A percentile compares a stretch with the other conserved stretches of the same genome.
These are phyloP conservation scores for Lasiosphaeria ovina DNA, from an alignment of 495 filamentous ascomycete genomes.

Conservation along the genomic window DNA sequence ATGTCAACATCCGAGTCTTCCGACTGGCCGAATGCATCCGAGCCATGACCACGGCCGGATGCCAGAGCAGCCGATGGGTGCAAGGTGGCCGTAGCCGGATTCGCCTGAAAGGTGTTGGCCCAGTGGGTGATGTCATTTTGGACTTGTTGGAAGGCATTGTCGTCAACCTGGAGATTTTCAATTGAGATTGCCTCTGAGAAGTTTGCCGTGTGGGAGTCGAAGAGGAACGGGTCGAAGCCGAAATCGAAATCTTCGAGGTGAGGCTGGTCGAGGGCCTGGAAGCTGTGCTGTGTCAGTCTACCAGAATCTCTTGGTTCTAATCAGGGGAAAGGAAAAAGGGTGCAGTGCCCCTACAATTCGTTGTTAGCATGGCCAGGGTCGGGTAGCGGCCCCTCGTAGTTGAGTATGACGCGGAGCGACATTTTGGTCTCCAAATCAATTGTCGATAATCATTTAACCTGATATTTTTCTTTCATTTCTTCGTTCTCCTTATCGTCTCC, in stretches of 20 bases:
- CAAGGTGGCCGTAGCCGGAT: background rate
- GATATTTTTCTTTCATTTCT: too few relatives aligned
- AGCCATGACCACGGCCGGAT: background rate
- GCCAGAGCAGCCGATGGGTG: background rate
- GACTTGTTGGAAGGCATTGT: background rate
- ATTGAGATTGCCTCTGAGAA: background rate
- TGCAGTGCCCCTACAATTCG: background rate
- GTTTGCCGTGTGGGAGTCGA: background rate
- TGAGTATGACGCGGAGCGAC: slow-evolving; percentile 1
- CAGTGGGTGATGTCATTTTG: background rate
- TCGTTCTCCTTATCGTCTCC: too few relatives aligned
- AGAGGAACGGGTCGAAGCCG: background rate
- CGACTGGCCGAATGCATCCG: background rate
- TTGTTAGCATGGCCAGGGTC: background rate
- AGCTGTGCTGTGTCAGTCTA: too few relatives aligned
- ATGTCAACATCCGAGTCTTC: slow-evolving; percentile 5
- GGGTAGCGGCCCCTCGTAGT: background rate
- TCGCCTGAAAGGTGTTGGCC: background rate
- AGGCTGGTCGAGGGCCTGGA: too few relatives aligned
- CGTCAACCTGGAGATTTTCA: background rate
- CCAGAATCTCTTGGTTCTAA: too few relatives aligned
- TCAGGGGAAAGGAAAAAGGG: background rate
- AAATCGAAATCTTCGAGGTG: background rate
- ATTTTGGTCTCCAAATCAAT: background rate
- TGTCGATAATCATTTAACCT: too few relatives aligned